Evolutionary conservation across 2,329 filamentous ascomycete genomes (phyloP), one percentile per base, ranked within the genome.

Genomic region (Atkinsonella hypoxylon): DNA sequence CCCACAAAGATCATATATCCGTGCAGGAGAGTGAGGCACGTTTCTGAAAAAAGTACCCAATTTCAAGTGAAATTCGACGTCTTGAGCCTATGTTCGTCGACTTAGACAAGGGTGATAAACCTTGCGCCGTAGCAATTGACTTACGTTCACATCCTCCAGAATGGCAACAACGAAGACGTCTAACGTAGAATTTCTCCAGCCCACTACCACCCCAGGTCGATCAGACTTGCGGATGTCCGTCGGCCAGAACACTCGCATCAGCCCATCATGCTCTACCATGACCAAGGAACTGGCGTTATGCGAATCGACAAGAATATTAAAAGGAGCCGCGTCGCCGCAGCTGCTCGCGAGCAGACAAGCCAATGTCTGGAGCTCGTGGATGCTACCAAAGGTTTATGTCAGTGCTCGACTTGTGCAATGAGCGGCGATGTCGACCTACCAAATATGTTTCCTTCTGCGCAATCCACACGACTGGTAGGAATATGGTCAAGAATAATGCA

Each of bases 201-300:
- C 93, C 45, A 98, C 87, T 56, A 98, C 82, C 54, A 96, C 87
- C 43, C 91, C 93, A 41, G 88, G 81, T 51, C 79, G 75, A 58
- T 81, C 79, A 50, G 83, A 86, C 67, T 76, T 78, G 50, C 79
- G 77, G 62, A 88, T 82, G 70, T 95, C 90, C 62, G 86, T 86
- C 62, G 93, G 94, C 93, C 93, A 98, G 74, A 98, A 97, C 73
- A 98, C 83, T 75, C 93, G 89, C 83, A 97, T 89, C 74, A 97
- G 76, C 63, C 87, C 90, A 87, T 93, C 80, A 76, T 82, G 76
- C 71, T 80, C 79, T 73, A 79, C 73, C 80, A 83, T 83, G 76
- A 75, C 78, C 70, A 64, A 63, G 59, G 40, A 59, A 59, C 59
- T 55, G 55, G 61, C 58, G 59, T 50, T 47, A 49, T 50, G 48